Percentiles rank a stretch among this genome's conserved stretches.
Conservation (phyloP, 2,329 filamentous ascomycete species). For the Verruconis gallopava region DNA sequence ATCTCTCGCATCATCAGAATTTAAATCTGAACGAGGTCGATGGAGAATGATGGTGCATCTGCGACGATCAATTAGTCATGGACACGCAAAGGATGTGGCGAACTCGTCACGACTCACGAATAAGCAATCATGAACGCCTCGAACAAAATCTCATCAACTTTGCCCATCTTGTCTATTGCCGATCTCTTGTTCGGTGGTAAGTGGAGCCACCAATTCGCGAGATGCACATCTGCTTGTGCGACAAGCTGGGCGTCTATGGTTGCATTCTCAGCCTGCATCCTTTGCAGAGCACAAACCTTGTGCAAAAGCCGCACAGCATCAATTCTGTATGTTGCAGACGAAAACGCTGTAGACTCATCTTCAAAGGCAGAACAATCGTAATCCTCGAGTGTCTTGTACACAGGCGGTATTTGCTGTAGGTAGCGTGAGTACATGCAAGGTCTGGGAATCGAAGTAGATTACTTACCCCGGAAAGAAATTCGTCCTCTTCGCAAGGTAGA, state of each 20-base stretch:
- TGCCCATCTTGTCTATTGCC: conserved; percentile 54
- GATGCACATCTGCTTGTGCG: conserved; percentile 45
- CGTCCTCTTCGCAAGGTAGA: conserved; percentile 72
- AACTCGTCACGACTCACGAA: conserved; percentile 16
- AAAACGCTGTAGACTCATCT: conserved; percentile 57
- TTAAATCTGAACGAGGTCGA: conserved; percentile 25
- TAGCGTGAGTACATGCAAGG: neutral
- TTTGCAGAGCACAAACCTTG: conserved; percentile 39
- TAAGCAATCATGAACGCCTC: conserved; percentile 72
- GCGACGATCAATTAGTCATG: conserved; percentile 10
- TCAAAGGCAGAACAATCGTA: conserved; percentile 69
- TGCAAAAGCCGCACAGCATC: conserved; percentile 69
- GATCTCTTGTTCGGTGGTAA: conserved; percentile 60
- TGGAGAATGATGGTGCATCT: conserved; percentile 32
- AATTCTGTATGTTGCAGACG: conserved; percentile 75
- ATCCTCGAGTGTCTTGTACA: conserved; percentile 46
- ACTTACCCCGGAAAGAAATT: conserved; percentile 39
- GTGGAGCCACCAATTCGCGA: conserved; percentile 67
- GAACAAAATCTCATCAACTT: conserved; percentile 81
- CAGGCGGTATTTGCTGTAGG: conserved; percentile 23
- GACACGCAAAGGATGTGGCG: neutral
- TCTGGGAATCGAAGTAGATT: neutral
- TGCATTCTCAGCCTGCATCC: conserved; percentile 34
- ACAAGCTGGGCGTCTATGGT: conserved; percentile 33
- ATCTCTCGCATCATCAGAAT: conserved; percentile 23